These are phyloP conservation scores for Cenchrus americanus DNA, from an alignment of 176 grass and related monocot genomes.

Conservation along the genomic window DNA sequence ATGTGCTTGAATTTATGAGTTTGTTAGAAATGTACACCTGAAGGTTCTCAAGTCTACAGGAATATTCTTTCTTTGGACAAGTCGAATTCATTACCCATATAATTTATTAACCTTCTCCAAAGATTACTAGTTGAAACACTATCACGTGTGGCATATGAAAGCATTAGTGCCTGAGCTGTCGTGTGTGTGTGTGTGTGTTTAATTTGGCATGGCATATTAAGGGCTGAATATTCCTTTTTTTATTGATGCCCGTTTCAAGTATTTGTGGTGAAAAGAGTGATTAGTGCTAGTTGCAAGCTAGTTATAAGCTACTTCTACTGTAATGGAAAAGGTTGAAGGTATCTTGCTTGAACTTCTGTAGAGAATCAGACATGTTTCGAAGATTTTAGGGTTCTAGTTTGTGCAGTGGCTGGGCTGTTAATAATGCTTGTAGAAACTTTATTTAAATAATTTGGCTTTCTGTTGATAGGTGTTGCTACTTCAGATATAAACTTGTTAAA, in stretches of 20 bases:
- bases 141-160: slow-evolving; percentile 8
- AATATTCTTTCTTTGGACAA: slow-evolving; percentile 14
- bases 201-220: not conserved
- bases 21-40: not conserved
- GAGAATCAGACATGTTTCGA: slow-evolving; percentile 16
- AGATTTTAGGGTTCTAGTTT: slow-evolving; percentile 4
- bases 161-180: not conserved
- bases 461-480: not conserved
- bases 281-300: not conserved
- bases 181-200: not conserved
- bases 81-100: not conserved
- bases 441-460: not conserved
- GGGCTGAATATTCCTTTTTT: not conserved
- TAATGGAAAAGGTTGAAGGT: not conserved
- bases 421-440: not conserved
- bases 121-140: slow-evolving; percentile 6
- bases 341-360: not conserved
- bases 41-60: slow-evolving; percentile 1
- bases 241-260: not conserved
- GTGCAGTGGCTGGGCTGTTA: not conserved
- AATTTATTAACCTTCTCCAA: not conserved
- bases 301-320: not conserved
- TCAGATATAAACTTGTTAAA: slow-evolving; percentile 5
- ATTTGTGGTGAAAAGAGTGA: slow-evolving; percentile 10
- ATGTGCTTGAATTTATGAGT: not conserved